A percentile compares a stretch with the other conserved stretches of the same genome.
phyloP scores from a whole-genome alignment of 2,329 filamentous ascomycete species.

The Ascocoryne sarcoides region DNA sequence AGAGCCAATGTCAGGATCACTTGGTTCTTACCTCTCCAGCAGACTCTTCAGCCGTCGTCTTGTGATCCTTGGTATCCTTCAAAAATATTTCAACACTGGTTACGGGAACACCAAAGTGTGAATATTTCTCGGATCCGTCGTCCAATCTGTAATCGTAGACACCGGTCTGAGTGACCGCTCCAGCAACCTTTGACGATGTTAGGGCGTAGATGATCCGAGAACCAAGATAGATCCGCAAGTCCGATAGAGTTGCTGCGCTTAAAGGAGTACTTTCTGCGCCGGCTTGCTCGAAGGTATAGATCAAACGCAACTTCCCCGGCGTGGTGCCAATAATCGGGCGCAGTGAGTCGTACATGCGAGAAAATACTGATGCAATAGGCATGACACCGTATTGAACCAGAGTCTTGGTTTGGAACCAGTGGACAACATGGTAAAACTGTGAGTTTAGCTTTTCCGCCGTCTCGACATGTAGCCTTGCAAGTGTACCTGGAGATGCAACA shows the following conservation, averaged over 20 bases:
- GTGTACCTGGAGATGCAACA: slow-evolving; percentile 65
- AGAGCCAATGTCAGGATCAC: background rate
- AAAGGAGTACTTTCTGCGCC: slow-evolving; percentile 55
- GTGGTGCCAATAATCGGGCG: slow-evolving; percentile 50
- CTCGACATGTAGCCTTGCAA: slow-evolving; percentile 58
- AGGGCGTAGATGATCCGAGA: slow-evolving; percentile 80
- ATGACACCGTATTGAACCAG: slow-evolving; percentile 65
- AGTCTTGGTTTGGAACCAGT: slow-evolving; percentile 61
- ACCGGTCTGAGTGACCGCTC: slow-evolving; percentile 78
- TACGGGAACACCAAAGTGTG: slow-evolving; percentile 76
- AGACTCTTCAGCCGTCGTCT: slow-evolving; percentile 53
- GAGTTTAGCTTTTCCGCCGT: slow-evolving; percentile 51
- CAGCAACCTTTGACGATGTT: slow-evolving; percentile 73
- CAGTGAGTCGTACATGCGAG: slow-evolving; percentile 50
- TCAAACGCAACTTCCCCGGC: slow-evolving; percentile 68
- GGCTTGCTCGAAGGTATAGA: slow-evolving; percentile 69
- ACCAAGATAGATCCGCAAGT: slow-evolving; percentile 72
- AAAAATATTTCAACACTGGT: slow-evolving; percentile 73
- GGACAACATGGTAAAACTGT: slow-evolving; percentile 56
- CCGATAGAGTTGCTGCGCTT: slow-evolving; percentile 61
- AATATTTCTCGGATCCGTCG: slow-evolving; percentile 31
- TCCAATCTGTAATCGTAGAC: slow-evolving; percentile 74
- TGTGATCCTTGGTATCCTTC: slow-evolving; percentile 49
- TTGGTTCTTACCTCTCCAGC: slow-evolving; percentile 51
- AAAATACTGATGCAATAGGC: slow-evolving; percentile 55